Evolutionary conservation across 2,329 filamentous ascomycete genomes (phyloP).

Genomic region (Fusarium buharicum): DNA sequence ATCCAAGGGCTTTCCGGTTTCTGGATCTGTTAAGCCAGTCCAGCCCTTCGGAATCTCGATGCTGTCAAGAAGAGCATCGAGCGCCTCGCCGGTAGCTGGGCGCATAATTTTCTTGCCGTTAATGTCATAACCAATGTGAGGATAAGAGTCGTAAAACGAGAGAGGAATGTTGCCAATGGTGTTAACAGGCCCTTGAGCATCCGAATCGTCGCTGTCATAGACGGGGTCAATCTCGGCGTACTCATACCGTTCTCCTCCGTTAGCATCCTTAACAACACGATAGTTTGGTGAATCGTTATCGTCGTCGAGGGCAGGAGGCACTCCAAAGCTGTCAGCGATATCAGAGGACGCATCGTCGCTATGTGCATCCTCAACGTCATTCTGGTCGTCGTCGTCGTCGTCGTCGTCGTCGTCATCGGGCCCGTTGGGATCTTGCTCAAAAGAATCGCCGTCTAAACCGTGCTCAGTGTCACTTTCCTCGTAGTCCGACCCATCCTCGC

Average conservation of each 20-base stretch:
- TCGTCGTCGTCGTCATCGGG: slow-evolving; percentile 51
- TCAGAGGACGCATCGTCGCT: slow-evolving; percentile 47
- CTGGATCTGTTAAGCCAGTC: slow-evolving; percentile 94
- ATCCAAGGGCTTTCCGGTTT: slow-evolving; percentile 91
- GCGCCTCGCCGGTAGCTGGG: slow-evolving; percentile 89
- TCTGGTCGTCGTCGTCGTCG: slow-evolving; percentile 47
- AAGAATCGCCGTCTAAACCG: slow-evolving; percentile 46
- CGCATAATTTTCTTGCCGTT: slow-evolving; percentile 98
- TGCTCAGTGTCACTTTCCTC: slow-evolving; percentile 53
- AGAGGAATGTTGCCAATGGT: slow-evolving; percentile 96
- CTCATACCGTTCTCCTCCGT: slow-evolving; percentile 88
- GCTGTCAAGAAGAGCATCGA: slow-evolving; percentile 93
- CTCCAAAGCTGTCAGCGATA: slow-evolving; percentile 49
- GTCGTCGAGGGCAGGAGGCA: slow-evolving; percentile 48
- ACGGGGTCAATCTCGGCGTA: slow-evolving; percentile 94
- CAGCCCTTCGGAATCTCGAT: slow-evolving; percentile 97
- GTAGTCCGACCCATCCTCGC: slow-evolving; percentile 67
- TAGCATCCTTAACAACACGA: slow-evolving; percentile 78
- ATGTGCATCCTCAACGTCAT: slow-evolving; percentile 42
- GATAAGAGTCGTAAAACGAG: slow-evolving; percentile 96
- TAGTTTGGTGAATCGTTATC: slow-evolving; percentile 59
- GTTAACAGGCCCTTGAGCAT: slow-evolving; percentile 81
- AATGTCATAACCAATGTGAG: slow-evolving; percentile 98
- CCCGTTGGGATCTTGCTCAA: slow-evolving; percentile 6
- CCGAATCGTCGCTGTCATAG: slow-evolving; percentile 95